Evolutionary conservation across 2,329 filamentous ascomycete genomes (phyloP).

Genomic region (Monilinia polystroma): DNA sequence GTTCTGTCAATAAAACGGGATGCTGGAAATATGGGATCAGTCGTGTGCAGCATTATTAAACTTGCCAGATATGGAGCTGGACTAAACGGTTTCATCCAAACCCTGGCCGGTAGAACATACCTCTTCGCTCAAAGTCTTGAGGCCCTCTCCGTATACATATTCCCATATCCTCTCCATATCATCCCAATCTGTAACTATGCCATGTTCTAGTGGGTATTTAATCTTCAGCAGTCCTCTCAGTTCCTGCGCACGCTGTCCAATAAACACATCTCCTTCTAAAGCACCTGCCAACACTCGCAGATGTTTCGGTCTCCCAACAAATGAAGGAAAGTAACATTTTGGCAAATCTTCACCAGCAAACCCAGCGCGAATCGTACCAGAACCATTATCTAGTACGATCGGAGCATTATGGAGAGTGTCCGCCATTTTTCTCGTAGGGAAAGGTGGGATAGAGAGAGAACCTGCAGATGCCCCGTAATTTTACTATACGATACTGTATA

Average conservation of each 20-base stretch:
- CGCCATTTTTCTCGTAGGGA: slow-evolving; percentile 48
- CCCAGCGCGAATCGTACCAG: slow-evolving; percentile 92
- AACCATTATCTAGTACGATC: slow-evolving; percentile 98
- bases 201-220: slow-evolving; percentile 91
- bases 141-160: slow-evolving; percentile 90
- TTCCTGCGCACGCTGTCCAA: slow-evolving; percentile 85
- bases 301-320: slow-evolving; percentile 95
- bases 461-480: not conserved
- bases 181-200: slow-evolving; percentile 98
- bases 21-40: slow-evolving; percentile 54
- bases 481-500: not conserved
- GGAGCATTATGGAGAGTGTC: slow-evolving; percentile 90
- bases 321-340: slow-evolving; percentile 96
- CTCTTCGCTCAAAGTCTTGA: slow-evolving; percentile 97
- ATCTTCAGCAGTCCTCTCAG: slow-evolving; percentile 93
- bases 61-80: slow-evolving; percentile 10
- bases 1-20: slow-evolving; percentile 92
- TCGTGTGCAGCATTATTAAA: slow-evolving; percentile 4
- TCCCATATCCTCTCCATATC: slow-evolving; percentile 99
- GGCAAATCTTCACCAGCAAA: slow-evolving; percentile 95
- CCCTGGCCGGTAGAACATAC: slow-evolving; percentile 47
- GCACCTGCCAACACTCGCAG: slow-evolving; percentile 92
- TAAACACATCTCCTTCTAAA: slow-evolving; percentile 94
- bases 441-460: not conserved
- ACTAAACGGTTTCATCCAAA: slow-evolving; percentile 4